Base-by-base conservation (phyloP, 345 rosid species). In the Angophora floribunda region DNA sequence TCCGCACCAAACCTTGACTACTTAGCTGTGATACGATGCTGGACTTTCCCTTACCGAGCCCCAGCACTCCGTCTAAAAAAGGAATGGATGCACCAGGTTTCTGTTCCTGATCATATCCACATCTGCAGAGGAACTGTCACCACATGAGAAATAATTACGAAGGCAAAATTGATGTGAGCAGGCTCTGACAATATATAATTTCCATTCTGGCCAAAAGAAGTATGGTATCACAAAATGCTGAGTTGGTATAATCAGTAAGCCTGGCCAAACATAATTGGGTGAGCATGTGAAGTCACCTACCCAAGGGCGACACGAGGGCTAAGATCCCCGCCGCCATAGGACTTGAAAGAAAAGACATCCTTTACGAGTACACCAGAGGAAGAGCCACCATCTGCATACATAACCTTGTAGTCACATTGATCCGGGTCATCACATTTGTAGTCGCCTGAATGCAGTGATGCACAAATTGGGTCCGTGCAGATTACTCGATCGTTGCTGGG, bases 391-490 rank as follows among this genome's bases (percentile, higher is more conserved):
- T 98, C 99, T 21, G 98, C 99, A 86, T 97, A 96, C 90, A 91
- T 95, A 90, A 98, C 97, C 93, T 95, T 96, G 30, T 97, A 97
- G 92, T 95, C 97, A 90, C 99, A 97, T 91, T 94, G 99, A 57
- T 88, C 93, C 6, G 94, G 95, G 85, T 86, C 51, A 78, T 94
- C 94, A 89, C 95, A 93, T 89, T 63, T 93, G 88, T 94, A 94
- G 32, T 92, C 92, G 9, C 90, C 91, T 45, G 32, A 53, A 84
- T 93, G 96, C 93, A 98, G 65, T 21, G 99, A 95, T 52, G 88
- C 93, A 86, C 99, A 98, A 41, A 98, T 65, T 28, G 97, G 99
- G 88, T 98, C 99, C 86, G 50, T 89, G 88, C 97, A 93, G 52
- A 89, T 85, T 86, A 95, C 97, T 11, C 95, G 94, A 88, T 97